Evolutionary conservation across 192 early-diverging fungal genomes (phyloP).

Genomic region (Umbelopsis sp.): DNA sequence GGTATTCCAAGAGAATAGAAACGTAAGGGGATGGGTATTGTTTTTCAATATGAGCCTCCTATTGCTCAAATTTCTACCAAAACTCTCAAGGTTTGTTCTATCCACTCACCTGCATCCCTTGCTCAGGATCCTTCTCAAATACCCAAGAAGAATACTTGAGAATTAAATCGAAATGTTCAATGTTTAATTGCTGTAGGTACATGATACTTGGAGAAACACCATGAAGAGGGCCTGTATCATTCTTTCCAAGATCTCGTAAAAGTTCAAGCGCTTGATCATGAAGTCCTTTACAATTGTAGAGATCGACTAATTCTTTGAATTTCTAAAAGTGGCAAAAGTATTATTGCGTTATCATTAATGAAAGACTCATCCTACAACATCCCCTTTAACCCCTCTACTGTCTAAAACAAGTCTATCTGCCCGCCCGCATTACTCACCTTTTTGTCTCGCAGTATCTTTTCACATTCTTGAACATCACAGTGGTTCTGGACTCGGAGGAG

Average conservation of each 20-base stretch:
- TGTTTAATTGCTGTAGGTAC: constrained; percentile 80
- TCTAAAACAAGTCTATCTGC: no score
- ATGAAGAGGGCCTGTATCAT: constrained; percentile 51
- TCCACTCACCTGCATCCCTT: constrained; percentile 72
- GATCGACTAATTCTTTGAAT: constrained; percentile 86
- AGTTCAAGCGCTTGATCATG: constrained; percentile 90
- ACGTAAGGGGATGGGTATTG: background rate
- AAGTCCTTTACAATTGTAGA: constrained; percentile 89
- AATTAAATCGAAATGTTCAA: constrained; percentile 79
- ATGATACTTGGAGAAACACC: constrained; percentile 66
- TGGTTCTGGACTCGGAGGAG: constrained; percentile 88
- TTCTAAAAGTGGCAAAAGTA: constrained; percentile 50
- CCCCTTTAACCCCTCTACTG: no score
- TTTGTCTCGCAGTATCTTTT: constrained; percentile 73
- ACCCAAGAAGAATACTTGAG: constrained; percentile 84
- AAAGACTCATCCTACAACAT: no score
- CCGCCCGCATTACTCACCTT: constrained; percentile 46
- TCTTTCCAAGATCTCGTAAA: constrained; percentile 57
- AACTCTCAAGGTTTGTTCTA: background rate
- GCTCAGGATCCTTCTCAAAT: constrained; percentile 60
- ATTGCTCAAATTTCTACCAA: background rate
- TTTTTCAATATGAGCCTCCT: background rate
- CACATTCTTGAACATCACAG: constrained; percentile 86
- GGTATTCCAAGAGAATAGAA: background rate
- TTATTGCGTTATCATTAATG: no score